A percentile compares a stretch with the other conserved stretches of the same genome.
Evolutionary conservation across 75 land plant genomes (phyloP).

Genomic region (Picea sitchensis): DNA sequence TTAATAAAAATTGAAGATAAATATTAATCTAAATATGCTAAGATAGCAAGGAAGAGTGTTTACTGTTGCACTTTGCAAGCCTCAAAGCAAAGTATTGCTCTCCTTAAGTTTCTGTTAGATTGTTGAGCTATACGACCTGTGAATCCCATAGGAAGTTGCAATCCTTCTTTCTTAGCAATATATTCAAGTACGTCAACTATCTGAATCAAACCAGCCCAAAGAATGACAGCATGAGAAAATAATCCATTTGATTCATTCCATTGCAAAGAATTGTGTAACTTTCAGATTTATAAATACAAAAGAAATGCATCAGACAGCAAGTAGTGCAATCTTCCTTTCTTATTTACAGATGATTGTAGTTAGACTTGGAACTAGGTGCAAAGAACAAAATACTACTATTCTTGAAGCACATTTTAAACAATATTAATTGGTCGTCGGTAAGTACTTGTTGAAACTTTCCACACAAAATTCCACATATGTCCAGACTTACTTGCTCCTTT

Average conservation of each 20-base stretch:
- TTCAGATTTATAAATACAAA: background rate
- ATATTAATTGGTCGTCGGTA: background rate
- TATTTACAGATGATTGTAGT: background rate
- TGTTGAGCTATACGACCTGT: constrained; percentile 74
- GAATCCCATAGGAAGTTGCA: constrained; percentile 74
- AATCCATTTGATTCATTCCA: background rate
- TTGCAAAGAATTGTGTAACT: background rate
- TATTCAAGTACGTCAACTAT: constrained; percentile 74
- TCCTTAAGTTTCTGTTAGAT: constrained; percentile 83
- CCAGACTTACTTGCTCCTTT: constrained; percentile 55
- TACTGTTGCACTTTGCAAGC: constrained; percentile 98
- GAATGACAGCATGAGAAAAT: background rate
- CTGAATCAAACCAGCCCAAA: constrained; percentile 29
- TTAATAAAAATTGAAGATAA: background rate
- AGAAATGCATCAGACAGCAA: background rate
- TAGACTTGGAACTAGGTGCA: background rate
- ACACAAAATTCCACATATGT: background rate
- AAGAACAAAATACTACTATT: background rate
- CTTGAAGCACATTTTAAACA: constrained; percentile 4
- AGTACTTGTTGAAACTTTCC: background rate
- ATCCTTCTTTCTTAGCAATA: constrained; percentile 85
- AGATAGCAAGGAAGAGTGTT: background rate
- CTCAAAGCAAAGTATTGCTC: constrained; percentile 87
- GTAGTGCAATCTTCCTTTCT: background rate
- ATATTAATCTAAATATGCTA: constrained; percentile 4